phyloP scores from a whole-genome alignment of 805 yeast species.

The Metschnikowia cubensis region DNA sequence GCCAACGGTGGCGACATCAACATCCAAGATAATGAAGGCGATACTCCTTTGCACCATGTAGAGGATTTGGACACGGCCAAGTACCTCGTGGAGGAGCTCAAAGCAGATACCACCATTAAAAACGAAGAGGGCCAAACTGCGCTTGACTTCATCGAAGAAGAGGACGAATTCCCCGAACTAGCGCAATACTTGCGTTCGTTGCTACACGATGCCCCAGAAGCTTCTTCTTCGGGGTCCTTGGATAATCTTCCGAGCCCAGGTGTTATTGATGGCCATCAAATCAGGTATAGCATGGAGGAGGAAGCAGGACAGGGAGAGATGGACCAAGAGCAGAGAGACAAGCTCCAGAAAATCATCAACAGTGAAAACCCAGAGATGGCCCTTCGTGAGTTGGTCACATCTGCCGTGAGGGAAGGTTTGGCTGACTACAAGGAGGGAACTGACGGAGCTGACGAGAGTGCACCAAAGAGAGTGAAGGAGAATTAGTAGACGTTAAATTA shows the following conservation, averaged over 20 bases:
- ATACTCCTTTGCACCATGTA: conserved; percentile 89
- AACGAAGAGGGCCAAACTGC: conserved; percentile 78
- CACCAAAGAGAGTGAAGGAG: conserved; percentile 32
- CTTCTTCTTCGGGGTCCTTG: conserved; percentile 14
- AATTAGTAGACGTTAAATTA: neutral
- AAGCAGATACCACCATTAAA: conserved; percentile 59
- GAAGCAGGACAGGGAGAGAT: conserved; percentile 37
- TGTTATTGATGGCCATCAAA: conserved; percentile 42
- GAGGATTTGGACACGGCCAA: conserved; percentile 69
- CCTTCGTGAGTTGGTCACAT: conserved; percentile 61
- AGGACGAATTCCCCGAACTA: conserved; percentile 79
- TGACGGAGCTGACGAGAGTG: conserved; percentile 23
- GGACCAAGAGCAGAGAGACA: conserved; percentile 52
- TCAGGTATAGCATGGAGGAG: conserved; percentile 56
- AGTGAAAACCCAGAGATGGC: conserved; percentile 82
- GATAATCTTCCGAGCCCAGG: conserved; percentile 36
- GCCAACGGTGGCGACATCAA: conserved; percentile 73
- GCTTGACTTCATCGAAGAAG: conserved; percentile 71
- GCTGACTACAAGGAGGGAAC: conserved; percentile 25
- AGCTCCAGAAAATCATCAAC: conserved; percentile 65
- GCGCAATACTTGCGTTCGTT: conserved; percentile 55
- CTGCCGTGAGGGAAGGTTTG: conserved; percentile 60
- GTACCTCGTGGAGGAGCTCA: conserved; percentile 58
- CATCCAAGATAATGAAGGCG: conserved; percentile 84
- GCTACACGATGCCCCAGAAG: conserved; percentile 26